Evolutionary conservation across 2,329 filamentous ascomycete species (phyloP).

Genomic region (Colletotrichum chlorophyti): DNA sequence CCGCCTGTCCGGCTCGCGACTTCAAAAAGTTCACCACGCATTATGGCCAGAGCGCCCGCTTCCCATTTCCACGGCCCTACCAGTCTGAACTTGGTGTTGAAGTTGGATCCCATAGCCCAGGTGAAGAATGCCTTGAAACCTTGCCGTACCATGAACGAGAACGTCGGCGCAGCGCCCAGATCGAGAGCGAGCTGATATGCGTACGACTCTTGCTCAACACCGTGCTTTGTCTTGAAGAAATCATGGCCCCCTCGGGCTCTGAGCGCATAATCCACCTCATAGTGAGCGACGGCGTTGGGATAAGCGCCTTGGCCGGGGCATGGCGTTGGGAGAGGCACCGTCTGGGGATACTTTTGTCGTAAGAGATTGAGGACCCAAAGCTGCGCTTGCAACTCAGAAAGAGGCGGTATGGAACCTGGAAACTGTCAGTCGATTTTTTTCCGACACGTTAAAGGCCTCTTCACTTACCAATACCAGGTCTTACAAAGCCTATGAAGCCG

Average conservation of each 20-base stretch:
- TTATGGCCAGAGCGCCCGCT: slow-evolving; percentile 41
- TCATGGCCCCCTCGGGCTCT: slow-evolving; percentile 41
- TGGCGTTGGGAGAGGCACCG: slow-evolving; percentile 24
- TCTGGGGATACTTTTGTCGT: slow-evolving; percentile 33
- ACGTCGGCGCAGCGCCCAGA: slow-evolving; percentile 49
- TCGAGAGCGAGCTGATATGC: slow-evolving; percentile 57
- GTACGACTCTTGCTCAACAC: slow-evolving; percentile 57
- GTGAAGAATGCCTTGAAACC: slow-evolving; percentile 45
- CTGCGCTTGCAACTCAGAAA: slow-evolving; percentile 56
- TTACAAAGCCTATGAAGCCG: slow-evolving; percentile 55
- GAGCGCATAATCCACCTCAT: slow-evolving; percentile 50
- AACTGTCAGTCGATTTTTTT: too few species aligned
- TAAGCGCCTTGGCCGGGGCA: slow-evolving; percentile 5
- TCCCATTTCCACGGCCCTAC: slow-evolving; percentile 51
- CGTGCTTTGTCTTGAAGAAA: slow-evolving; percentile 43
- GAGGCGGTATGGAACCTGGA: slow-evolving; percentile 52
- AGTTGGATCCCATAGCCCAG: slow-evolving; percentile 57
- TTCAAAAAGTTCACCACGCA: slow-evolving; percentile 49
- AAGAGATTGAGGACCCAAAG: slow-evolving; percentile 52
- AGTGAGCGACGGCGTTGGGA: slow-evolving; percentile 36
- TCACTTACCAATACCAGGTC: slow-evolving; percentile 49
- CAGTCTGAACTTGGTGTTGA: slow-evolving; percentile 56
- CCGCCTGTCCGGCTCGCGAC: slow-evolving; percentile 46
- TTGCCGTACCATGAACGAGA: slow-evolving; percentile 40
- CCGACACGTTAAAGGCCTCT: too few species aligned